A percentile compares a stretch with the other conserved stretches of the same genome.
phyloP scores from a whole-genome alignment of 345 rosid species.

The Sonneratia alba region DNA sequence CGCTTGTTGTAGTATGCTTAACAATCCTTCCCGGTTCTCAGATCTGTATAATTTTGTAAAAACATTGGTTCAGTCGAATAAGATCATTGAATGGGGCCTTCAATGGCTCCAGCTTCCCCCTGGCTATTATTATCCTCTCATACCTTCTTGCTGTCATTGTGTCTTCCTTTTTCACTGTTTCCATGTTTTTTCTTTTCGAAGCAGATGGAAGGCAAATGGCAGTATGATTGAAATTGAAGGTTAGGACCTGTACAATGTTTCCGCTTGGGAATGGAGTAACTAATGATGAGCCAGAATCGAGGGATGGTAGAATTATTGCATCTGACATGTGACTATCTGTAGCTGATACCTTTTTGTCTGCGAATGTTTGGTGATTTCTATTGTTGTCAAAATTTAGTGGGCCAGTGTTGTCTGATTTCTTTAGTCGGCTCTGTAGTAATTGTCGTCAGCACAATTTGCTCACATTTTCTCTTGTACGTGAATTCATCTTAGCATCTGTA shows the following conservation, averaged over 20 bases:
- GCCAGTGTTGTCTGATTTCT: neutral
- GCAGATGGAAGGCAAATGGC: slow-evolving; percentile 6
- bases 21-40: neutral
- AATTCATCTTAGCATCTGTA: slow-evolving; percentile 4
- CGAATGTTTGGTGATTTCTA: neutral
- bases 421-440: slow-evolving; percentile 1
- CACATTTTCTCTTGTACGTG: neutral
- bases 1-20: neutral
- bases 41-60: neutral
- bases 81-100: neutral
- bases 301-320: neutral
- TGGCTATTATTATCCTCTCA: neutral
- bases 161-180: slow-evolving; percentile 1
- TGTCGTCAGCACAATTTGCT: neutral
- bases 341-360: neutral
- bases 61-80: neutral
- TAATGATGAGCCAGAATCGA: neutral
- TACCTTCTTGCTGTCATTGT: neutral
- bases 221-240: slow-evolving; percentile 1
- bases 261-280: neutral
- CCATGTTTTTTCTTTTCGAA: neutral
- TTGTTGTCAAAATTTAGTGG: neutral
- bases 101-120: neutral
- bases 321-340: neutral
- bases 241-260: neutral